phyloP scores from a whole-genome alignment of 345 rosid species.

The Dipteronia sinensis region DNA sequence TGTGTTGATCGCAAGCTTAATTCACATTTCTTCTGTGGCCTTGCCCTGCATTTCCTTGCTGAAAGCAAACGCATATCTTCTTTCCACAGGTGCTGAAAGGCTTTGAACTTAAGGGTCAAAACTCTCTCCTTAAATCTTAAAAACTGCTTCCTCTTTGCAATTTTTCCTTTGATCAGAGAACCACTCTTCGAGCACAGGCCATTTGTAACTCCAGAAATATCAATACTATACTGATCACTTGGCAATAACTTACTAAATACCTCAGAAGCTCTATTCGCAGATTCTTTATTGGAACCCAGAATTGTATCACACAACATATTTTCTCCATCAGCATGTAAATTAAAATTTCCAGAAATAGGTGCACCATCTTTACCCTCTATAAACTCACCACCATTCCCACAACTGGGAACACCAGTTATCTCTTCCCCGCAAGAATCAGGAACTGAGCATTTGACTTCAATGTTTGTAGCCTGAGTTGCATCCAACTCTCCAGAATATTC shows the following conservation, averaged over 20 bases:
- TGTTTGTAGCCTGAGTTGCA: conserved; percentile 21
- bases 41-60: conserved; percentile 56
- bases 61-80: conserved; percentile 69
- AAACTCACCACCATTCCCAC: conserved; percentile 24
- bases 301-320: conserved; percentile 39
- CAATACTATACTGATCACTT: conserved; percentile 34
- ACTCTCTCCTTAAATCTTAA: conserved; percentile 77
- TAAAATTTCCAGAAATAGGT: conserved; percentile 25
- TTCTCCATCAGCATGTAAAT: conserved; percentile 34
- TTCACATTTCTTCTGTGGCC: conserved; percentile 69
- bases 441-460: conserved; percentile 16
- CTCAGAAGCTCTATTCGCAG: conserved; percentile 57
- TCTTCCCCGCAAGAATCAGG: conserved; percentile 27
- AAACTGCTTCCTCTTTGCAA: conserved; percentile 46
- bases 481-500: conserved; percentile 34
- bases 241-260: conserved; percentile 56
- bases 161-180: conserved; percentile 44
- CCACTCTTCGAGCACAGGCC: conserved; percentile 33
- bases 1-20: conserved; percentile 45
- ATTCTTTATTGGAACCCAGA: conserved; percentile 61
- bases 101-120: conserved; percentile 74
- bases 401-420: conserved; percentile 13
- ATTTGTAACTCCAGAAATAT: conserved; percentile 32
- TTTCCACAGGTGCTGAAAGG: conserved; percentile 77
- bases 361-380: conserved; percentile 26